Evolutionary conservation across 75 land plant genomes (phyloP).

Genomic region (Chamaecyparis obtusa): DNA sequence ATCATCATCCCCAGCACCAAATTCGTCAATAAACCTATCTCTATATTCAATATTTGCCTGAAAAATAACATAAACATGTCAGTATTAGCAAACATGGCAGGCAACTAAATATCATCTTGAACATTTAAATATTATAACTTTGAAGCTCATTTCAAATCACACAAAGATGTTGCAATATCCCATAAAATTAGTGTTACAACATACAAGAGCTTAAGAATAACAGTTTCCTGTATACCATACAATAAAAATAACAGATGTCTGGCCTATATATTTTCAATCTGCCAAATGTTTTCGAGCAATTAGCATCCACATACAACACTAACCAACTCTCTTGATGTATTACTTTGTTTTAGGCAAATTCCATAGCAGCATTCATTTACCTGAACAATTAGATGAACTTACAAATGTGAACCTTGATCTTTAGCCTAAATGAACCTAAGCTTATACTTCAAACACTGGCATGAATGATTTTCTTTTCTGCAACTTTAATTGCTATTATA

Average conservation of each 20-base stretch:
- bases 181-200: neutral
- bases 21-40: slow-evolving; percentile 71
- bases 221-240: neutral
- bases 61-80: neutral
- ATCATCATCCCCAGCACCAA: slow-evolving; percentile 59
- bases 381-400: neutral
- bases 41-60: slow-evolving; percentile 73
- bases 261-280: neutral
- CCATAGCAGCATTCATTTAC: neutral
- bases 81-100: neutral
- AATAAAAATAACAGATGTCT: neutral
- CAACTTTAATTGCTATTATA: too few relatives aligned
- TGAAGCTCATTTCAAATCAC: neutral
- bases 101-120: neutral
- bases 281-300: neutral
- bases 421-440: neutral
- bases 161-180: neutral
- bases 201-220: neutral
- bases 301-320: neutral
- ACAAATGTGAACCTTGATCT: neutral
- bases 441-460: neutral
- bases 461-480: neutral
- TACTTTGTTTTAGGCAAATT: neutral
- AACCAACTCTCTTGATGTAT: neutral
- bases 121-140: neutral